phyloP scores from a whole-genome alignment of 768 basidiomycete genomes.

The Psilocybe cubensis region DNA sequence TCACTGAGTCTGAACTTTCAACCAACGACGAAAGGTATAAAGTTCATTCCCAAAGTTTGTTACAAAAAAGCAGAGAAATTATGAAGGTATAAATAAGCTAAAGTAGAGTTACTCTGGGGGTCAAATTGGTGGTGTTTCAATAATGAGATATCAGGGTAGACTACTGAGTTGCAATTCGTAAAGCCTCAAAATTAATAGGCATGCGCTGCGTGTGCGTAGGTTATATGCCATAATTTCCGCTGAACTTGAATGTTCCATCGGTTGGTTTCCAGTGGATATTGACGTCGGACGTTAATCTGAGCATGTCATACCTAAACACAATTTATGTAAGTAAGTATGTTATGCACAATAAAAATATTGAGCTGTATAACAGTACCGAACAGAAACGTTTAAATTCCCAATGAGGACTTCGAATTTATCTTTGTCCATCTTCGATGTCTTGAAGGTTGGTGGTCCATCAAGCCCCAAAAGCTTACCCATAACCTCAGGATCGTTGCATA shows the following conservation, averaged over 20 bases:
- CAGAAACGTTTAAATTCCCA: constrained; percentile 35
- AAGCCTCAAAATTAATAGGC: too few relatives aligned
- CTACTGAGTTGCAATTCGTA: too few relatives aligned
- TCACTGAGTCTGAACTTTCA: not conserved
- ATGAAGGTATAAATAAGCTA: too few relatives aligned
- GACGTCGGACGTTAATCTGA: constrained; percentile 46
- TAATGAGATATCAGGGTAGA: too few relatives aligned
- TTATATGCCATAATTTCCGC: constrained; percentile 45
- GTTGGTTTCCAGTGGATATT: constrained; percentile 47
- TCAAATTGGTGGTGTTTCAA: too few relatives aligned
- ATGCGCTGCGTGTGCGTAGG: too few relatives aligned
- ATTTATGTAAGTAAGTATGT: not conserved
- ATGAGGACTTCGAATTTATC: constrained; percentile 37
- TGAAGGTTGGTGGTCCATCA: constrained; percentile 49
- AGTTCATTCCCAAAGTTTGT: too few relatives aligned
- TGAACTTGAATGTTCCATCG: constrained; percentile 61
- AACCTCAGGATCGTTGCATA: constrained; percentile 49
- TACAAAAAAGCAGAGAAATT: too few relatives aligned
- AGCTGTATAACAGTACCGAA: too few relatives aligned
- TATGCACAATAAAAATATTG: too few relatives aligned
- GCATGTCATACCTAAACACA: constrained; percentile 37
- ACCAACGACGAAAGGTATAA: too few relatives aligned
- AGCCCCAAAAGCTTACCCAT: constrained; percentile 49
- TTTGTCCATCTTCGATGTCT: constrained; percentile 47
- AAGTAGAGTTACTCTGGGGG: too few relatives aligned